Percentiles rank a stretch among this genome's conserved stretches.
These are phyloP conservation scores for Penicillium hordei DNA, from an alignment of 2,329 filamentous ascomycete genomes.

Conservation along the genomic window DNA sequence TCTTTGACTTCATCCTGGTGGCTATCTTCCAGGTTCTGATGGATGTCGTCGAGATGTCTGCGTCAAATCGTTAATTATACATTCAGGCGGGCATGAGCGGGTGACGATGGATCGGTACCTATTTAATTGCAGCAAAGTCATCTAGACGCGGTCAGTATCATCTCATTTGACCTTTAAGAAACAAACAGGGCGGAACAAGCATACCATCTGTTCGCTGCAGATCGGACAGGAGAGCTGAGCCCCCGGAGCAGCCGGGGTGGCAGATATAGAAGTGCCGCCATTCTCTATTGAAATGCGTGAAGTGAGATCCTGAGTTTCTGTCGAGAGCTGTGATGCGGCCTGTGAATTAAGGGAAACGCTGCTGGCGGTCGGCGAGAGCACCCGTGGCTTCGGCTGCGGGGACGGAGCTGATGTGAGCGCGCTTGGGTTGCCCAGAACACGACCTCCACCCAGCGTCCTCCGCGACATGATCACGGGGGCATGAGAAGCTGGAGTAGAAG, in stretches of 20 bases:
- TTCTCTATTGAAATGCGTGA: conserved; percentile 74
- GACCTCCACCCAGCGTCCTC: conserved; percentile 86
- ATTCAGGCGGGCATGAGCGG: neutral
- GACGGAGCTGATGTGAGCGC: conserved; percentile 64
- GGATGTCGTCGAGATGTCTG: conserved; percentile 80
- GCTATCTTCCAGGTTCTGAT: conserved; percentile 83
- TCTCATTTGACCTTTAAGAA: neutral
- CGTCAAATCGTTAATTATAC: conserved; percentile 23
- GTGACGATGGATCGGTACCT: conserved; percentile 50
- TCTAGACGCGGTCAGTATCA: conserved; percentile 48
- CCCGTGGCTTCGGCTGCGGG: conserved; percentile 42
- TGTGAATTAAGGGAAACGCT: conserved; percentile 76
- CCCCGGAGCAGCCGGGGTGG: conserved; percentile 56
- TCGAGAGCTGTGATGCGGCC: conserved; percentile 66
- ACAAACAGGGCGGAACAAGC: conserved; percentile 14
- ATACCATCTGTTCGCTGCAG: conserved; percentile 95
- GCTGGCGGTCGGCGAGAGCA: conserved; percentile 67
- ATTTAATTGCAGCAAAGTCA: conserved; percentile 91
- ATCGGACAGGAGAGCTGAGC: conserved; percentile 89
- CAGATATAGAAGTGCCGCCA: conserved; percentile 51
- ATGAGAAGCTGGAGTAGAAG: conserved; percentile 30
- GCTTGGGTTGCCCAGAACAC: conserved; percentile 84
- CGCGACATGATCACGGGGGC: conserved; percentile 65
- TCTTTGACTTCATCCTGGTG: conserved; percentile 94
- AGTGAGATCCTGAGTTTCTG: conserved; percentile 73